Evolutionary conservation across 352 stramenopile species (phyloP).

Genomic region (Pythium sukuiense): DNA sequence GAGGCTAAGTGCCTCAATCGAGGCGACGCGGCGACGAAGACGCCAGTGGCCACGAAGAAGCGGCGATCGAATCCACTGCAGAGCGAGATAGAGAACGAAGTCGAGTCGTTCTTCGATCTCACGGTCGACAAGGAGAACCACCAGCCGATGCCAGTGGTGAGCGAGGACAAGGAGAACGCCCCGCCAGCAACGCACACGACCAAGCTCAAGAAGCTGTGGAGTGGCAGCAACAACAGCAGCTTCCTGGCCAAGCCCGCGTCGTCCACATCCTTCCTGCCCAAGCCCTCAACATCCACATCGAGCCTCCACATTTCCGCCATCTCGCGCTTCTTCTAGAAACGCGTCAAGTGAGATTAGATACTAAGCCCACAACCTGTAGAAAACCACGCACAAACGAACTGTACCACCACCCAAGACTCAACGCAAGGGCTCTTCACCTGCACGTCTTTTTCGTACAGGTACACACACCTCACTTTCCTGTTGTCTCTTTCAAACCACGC

Average conservation of each 20-base stretch:
- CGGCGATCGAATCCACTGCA: slow-evolving; percentile 17
- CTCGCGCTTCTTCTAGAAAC: slow-evolving; percentile 29
- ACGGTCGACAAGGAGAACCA: slow-evolving; percentile 29
- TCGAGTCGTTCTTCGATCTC: slow-evolving; percentile 37
- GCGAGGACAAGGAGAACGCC: slow-evolving; percentile 23
- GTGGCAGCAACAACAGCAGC: slow-evolving; percentile 13
- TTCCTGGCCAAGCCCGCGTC: slow-evolving; percentile 10
- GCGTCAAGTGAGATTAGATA: background rate
- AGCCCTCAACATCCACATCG: slow-evolving; percentile 9
- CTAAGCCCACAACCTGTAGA: slow-evolving; percentile 4
- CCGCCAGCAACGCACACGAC: background rate
- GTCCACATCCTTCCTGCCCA: slow-evolving; percentile 8
- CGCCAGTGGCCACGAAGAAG: slow-evolving; percentile 15
- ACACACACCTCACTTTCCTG: background rate
- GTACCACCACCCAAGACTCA: background rate
- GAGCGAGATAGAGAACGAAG: slow-evolving; percentile 38
- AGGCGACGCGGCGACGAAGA: slow-evolving; percentile 20
- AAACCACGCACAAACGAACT: background rate
- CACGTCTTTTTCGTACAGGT: background rate
- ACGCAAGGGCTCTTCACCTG: background rate
- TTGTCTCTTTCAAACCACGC: background rate
- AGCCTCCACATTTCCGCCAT: slow-evolving; percentile 17
- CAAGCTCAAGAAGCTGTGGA: slow-evolving; percentile 33
- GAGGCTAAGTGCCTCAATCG: slow-evolving; percentile 60
- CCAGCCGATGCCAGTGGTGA: background rate